Percentiles rank a stretch among this genome's conserved stretches.
phyloP scores from a whole-genome alignment of 2,329 filamentous ascomycete species.

The Malbranchea zuffiana region DNA sequence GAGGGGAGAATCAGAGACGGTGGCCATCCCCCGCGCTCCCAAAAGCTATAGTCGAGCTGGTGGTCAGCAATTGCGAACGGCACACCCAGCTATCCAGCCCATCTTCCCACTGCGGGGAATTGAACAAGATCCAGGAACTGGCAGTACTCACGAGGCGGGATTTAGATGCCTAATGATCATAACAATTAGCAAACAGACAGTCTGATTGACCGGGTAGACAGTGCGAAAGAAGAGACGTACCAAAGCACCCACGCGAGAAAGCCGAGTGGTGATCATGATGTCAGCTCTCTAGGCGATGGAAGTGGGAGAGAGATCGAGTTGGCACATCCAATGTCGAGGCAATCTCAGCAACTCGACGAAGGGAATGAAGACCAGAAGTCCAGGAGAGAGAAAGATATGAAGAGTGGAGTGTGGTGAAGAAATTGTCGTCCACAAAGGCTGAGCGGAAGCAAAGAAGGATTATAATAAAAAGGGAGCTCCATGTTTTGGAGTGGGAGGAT shows the following conservation, averaged over 20 bases:
- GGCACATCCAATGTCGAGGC: slow-evolving; percentile 29
- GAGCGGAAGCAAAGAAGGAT: slow-evolving; percentile 19
- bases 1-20: slow-evolving; percentile 72
- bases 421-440: slow-evolving; percentile 27
- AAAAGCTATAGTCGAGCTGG: slow-evolving; percentile 44
- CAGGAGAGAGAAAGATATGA: slow-evolving; percentile 29
- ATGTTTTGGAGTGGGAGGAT: slow-evolving; percentile 7
- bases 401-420: slow-evolving; percentile 25
- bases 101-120: neutral
- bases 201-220: neutral
- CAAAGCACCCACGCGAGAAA: slow-evolving; percentile 39
- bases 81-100: slow-evolving; percentile 4
- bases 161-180: slow-evolving; percentile 30
- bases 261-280: slow-evolving; percentile 39
- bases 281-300: slow-evolving; percentile 31
- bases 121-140: slow-evolving; percentile 1
- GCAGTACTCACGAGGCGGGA: slow-evolving; percentile 35
- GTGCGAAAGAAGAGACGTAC: slow-evolving; percentile 26
- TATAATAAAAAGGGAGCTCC: slow-evolving; percentile 11
- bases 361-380: slow-evolving; percentile 17
- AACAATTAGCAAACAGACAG: slow-evolving; percentile 17
- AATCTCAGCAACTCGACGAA: slow-evolving; percentile 25
- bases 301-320: slow-evolving; percentile 7
- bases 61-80: slow-evolving; percentile 19
- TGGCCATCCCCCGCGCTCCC: slow-evolving; percentile 63